Conservation (phyloP, 495 filamentous ascomycete species). For the Filosporella fistucella region DNA sequence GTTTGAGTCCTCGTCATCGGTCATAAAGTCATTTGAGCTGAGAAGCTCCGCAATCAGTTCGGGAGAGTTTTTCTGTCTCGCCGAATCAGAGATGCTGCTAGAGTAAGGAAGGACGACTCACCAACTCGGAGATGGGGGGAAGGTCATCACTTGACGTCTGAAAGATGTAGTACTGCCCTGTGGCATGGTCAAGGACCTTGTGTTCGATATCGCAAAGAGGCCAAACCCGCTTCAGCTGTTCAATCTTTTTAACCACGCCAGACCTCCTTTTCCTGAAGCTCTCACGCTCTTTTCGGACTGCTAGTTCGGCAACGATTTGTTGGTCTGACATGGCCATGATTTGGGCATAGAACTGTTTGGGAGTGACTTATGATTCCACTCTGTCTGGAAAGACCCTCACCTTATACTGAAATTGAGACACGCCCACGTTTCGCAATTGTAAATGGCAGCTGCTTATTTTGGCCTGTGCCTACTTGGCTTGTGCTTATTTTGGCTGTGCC, state of each 20-base stretch:
- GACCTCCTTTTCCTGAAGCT: constrained; percentile 2
- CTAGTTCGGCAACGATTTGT: not conserved
- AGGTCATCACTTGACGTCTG: not conserved
- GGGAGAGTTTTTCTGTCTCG: not conserved
- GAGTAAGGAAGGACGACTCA: not conserved
- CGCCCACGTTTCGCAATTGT: too few species aligned
- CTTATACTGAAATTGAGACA: too few species aligned
- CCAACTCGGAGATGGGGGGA: not conserved
- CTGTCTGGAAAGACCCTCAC: too few species aligned
- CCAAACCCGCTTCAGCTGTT: constrained; percentile 1
- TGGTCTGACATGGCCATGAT: too few species aligned
- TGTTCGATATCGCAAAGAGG: constrained; percentile 1
- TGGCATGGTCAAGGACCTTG: not conserved
- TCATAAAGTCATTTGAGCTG: not conserved
- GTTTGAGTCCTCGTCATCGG: not conserved
- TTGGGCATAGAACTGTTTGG: too few species aligned
- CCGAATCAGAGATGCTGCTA: not conserved
- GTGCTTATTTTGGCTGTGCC: too few species aligned
- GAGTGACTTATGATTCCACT: too few species aligned
- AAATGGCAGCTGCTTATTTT: too few species aligned
- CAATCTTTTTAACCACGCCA: not conserved
- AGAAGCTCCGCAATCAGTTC: not conserved
- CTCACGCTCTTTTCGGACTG: not conserved
- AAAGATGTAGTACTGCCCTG: not conserved
- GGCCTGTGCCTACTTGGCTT: too few species aligned